Percentiles rank a stretch among this genome's conserved stretches.
These are phyloP conservation scores for Craterostigma plantagineum DNA, from an alignment of 257 asterid species.

Conservation along the genomic window DNA sequence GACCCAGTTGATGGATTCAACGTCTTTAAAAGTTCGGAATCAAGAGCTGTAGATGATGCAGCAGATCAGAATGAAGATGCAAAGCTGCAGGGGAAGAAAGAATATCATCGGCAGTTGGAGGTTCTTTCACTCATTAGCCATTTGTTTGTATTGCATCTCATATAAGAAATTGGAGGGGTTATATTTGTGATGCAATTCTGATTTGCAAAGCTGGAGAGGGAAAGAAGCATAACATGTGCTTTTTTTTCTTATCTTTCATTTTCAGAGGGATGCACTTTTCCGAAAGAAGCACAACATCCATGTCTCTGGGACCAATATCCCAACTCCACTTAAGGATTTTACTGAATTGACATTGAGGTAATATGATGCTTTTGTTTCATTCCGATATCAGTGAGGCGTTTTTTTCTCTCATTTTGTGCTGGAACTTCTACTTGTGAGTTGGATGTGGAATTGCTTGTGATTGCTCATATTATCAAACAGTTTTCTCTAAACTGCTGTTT, in stretches of 20 bases:
- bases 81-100: conserved; percentile 40
- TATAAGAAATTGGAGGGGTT: no score
- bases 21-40: conserved; percentile 43
- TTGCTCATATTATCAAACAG: no score
- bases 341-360: conserved; percentile 55
- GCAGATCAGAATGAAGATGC: conserved; percentile 19
- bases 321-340: conserved; percentile 61
- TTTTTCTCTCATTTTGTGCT: no score
- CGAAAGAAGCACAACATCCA: conserved; percentile 73
- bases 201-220: no score
- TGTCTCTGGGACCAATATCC: conserved; percentile 73
- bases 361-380: no score
- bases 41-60: conserved; percentile 21
- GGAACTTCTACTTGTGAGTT: no score
- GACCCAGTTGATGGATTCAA: conserved; percentile 47
- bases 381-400: no score
- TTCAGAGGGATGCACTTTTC: conserved; percentile 51
- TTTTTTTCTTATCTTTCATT: conserved; percentile 11
- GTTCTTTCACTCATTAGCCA: no score
- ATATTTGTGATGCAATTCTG: no score
- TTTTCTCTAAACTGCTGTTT: not conserved
- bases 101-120: conserved; percentile 65
- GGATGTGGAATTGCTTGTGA: no score
- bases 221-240: no score
- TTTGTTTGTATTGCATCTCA: no score